Evolutionary conservation across 2,329 filamentous ascomycete species (phyloP).

Genomic region (Penicillium thymicola): DNA sequence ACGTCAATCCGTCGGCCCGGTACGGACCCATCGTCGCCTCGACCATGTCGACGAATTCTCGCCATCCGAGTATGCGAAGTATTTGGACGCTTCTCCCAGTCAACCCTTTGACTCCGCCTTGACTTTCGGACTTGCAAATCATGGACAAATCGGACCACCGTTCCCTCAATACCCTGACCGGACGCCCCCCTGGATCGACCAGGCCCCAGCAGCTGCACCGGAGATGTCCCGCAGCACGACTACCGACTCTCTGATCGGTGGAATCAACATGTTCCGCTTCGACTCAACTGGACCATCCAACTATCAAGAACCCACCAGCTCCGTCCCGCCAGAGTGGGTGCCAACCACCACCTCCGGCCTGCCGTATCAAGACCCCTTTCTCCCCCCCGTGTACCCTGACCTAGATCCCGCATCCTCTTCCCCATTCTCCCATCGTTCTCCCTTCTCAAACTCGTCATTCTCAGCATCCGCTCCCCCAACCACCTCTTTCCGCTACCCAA

Average conservation of each 20-base stretch:
- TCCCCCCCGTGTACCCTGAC: conserved; percentile 22
- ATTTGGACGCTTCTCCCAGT: conserved; percentile 32
- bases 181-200: conserved; percentile 23
- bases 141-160: conserved; percentile 16
- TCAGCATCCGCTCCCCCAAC: conserved; percentile 38
- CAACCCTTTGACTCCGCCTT: conserved; percentile 24
- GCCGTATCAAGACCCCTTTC: conserved; percentile 17
- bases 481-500: conserved; percentile 27
- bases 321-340: conserved; percentile 25
- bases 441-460: conserved; percentile 25
- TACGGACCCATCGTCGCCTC: conserved; percentile 26
- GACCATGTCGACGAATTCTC: conserved; percentile 43
- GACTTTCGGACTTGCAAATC: conserved; percentile 12
- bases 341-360: conserved; percentile 18
- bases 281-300: conserved; percentile 36
- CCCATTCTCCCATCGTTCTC: conserved; percentile 27
- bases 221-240: conserved; percentile 48
- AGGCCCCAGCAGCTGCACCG: conserved; percentile 30
- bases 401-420: conserved; percentile 31
- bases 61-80: conserved; percentile 42
- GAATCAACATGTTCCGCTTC: conserved; percentile 45
- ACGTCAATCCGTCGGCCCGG: conserved; percentile 33
- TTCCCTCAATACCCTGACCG: conserved; percentile 12
- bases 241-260: conserved; percentile 44
- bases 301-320: conserved; percentile 20